Percentiles rank a stretch among this genome's conserved stretches.
phyloP scores from a whole-genome alignment of 441 rosid species.

The Metrosideros polymorpha region DNA sequence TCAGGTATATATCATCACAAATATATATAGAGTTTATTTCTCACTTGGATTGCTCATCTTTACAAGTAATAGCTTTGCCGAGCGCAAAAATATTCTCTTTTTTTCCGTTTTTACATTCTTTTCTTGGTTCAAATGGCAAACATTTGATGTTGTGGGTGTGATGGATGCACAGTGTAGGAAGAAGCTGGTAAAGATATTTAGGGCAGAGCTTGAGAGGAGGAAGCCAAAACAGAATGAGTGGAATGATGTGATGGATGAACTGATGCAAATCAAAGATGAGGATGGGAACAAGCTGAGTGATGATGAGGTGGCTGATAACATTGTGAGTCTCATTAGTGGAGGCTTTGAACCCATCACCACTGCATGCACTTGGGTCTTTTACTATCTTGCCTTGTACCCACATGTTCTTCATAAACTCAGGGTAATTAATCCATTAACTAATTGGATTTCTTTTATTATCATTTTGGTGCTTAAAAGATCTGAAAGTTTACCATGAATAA shows the following conservation, averaged over 20 bases:
- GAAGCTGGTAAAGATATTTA: background rate
- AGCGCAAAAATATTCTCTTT: too few relatives aligned
- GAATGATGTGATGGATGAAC: background rate
- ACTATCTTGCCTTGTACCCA: background rate
- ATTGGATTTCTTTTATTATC: background rate
- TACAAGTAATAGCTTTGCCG: accelerated
- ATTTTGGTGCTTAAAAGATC: background rate
- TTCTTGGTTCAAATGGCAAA: background rate
- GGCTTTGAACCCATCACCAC: background rate
- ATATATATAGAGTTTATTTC: background rate
- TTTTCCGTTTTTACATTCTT: too few relatives aligned
- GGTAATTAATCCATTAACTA: background rate
- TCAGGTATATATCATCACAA: accelerated
- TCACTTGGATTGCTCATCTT: background rate
- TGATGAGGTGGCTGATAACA: background rate
- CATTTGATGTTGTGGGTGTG: background rate
- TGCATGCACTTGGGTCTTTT: background rate
- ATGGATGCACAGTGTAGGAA: background rate
- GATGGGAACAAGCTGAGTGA: background rate
- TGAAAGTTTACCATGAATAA: background rate
- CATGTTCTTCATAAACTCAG: background rate
- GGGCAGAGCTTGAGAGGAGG: background rate
- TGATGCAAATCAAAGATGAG: background rate
- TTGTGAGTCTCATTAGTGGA: background rate
- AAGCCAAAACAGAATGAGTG: background rate